Conservation (phyloP, 106 monocot species). For the Acanthochlamys bracteata region DNA sequence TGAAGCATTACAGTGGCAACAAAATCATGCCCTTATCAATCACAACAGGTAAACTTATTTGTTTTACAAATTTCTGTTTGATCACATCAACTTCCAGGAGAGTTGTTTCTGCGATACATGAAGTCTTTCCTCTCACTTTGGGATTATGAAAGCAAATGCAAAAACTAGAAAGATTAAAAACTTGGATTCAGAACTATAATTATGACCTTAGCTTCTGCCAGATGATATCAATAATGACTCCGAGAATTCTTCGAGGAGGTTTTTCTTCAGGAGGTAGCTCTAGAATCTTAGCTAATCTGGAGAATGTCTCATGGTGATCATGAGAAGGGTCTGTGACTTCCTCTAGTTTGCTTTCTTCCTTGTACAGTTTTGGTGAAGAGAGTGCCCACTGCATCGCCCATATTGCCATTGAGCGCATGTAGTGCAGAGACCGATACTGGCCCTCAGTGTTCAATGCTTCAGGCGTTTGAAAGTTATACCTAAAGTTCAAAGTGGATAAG, state of each 20-base stretch:
- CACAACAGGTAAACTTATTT: too few species aligned
- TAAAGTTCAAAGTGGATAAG: constrained; percentile 7
- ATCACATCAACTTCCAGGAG: too few species aligned
- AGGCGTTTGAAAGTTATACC: constrained; percentile 91
- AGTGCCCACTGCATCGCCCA: constrained; percentile 99
- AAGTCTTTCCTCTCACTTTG: too few species aligned
- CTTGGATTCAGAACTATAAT: neutral
- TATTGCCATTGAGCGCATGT: constrained; percentile 93
- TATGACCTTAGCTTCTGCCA: constrained; percentile 9
- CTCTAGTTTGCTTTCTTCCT: constrained; percentile 19
- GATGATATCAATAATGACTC: constrained; percentile 49
- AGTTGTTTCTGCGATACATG: too few species aligned
- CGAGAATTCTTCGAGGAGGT: constrained; percentile 35
- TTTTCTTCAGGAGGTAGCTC: constrained; percentile 52
- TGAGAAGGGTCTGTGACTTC: constrained; percentile 4
- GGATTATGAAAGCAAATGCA: too few species aligned
- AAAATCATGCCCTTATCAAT: too few species aligned
- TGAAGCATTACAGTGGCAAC: too few species aligned
- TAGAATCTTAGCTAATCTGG: constrained; percentile 58
- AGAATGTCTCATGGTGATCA: constrained; percentile 27
- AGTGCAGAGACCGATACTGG: constrained; percentile 69
- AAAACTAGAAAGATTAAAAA: too few species aligned
- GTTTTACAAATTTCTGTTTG: too few species aligned
- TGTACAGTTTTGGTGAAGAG: constrained; percentile 52
- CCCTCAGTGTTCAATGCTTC: constrained; percentile 83